A percentile compares a stretch with the other conserved stretches of the same genome.
Evolutionary conservation across 306 rosid genomes (phyloP).

Genomic region (Citrullus amarus): DNA sequence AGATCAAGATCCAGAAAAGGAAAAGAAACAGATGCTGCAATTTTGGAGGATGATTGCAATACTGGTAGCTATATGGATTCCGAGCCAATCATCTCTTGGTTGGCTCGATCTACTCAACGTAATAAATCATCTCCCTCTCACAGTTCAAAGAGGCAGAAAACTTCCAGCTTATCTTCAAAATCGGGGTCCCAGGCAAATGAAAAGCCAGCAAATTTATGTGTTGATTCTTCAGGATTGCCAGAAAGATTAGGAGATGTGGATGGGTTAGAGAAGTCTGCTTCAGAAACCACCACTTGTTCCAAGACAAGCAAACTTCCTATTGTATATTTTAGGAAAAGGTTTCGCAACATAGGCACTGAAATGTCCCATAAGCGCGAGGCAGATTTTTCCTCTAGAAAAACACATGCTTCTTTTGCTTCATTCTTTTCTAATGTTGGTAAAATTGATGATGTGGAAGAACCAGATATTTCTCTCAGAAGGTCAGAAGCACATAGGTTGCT

Average conservation of each 20-base stretch:
- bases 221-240: constrained; percentile 21
- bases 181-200: constrained; percentile 32
- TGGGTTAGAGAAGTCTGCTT: constrained; percentile 27
- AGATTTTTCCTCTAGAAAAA: constrained; percentile 14
- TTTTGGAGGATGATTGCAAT: constrained; percentile 36
- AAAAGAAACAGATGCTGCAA: constrained; percentile 24
- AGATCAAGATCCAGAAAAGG: constrained; percentile 34
- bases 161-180: constrained; percentile 26
- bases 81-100: constrained; percentile 91
- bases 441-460: constrained; percentile 16
- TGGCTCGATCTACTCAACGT: constrained; percentile 55
- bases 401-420: constrained; percentile 22
- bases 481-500: constrained; percentile 29
- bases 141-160: constrained; percentile 59
- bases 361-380: constrained; percentile 20
- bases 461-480: constrained; percentile 13
- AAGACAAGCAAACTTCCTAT: constrained; percentile 47
- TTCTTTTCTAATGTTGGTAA: constrained; percentile 15
- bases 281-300: constrained; percentile 23
- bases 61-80: constrained; percentile 62
- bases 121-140: constrained; percentile 38
- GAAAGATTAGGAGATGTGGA: constrained; percentile 31
- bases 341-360: constrained; percentile 33
- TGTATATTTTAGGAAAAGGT: constrained; percentile 72
- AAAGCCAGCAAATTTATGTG: constrained; percentile 22